Evolutionary conservation across 106 monocot species (phyloP).

Genomic region (Narthecium ossifragum): DNA sequence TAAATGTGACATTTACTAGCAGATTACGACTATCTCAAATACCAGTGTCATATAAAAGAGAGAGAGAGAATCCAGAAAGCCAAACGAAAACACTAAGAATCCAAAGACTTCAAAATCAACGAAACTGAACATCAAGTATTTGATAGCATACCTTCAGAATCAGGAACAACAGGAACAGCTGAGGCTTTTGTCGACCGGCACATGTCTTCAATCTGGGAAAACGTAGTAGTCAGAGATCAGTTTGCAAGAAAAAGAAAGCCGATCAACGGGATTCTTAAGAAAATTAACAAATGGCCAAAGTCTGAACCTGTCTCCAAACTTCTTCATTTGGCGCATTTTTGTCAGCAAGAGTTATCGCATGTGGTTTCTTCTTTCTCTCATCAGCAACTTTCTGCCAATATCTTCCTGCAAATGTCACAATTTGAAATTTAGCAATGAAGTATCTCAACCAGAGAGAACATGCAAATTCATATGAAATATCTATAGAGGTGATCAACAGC

Average conservation of each 20-base stretch:
- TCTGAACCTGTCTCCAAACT: conserved; percentile 97
- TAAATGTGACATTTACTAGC: no score
- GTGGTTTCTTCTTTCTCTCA: conserved; percentile 71
- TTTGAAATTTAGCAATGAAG: background rate
- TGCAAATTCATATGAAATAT: no score
- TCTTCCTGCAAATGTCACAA: conserved; percentile 40
- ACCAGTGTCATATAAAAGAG: no score
- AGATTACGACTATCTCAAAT: no score
- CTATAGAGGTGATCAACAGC: no score
- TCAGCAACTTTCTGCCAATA: conserved; percentile 97
- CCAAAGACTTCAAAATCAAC: background rate
- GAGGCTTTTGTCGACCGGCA: conserved; percentile 67
- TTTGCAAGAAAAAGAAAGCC: no score
- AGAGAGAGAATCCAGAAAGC: background rate
- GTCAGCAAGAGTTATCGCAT: conserved; percentile 85
- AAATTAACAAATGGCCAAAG: background rate
- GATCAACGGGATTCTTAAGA: no score
- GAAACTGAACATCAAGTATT: no score
- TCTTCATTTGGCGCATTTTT: conserved; percentile 99
- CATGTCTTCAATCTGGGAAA: conserved; percentile 88
- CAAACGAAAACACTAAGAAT: background rate
- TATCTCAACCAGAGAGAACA: background rate
- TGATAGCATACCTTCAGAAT: conserved; percentile 91
- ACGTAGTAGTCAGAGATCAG: conserved; percentile 1
- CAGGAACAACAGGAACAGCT: conserved; percentile 88